Percentiles rank a stretch among this genome's conserved stretches.
These are phyloP conservation scores for Fusarium circinatum DNA, from an alignment of 2,329 filamentous ascomycete genomes.

Conservation along the genomic window DNA sequence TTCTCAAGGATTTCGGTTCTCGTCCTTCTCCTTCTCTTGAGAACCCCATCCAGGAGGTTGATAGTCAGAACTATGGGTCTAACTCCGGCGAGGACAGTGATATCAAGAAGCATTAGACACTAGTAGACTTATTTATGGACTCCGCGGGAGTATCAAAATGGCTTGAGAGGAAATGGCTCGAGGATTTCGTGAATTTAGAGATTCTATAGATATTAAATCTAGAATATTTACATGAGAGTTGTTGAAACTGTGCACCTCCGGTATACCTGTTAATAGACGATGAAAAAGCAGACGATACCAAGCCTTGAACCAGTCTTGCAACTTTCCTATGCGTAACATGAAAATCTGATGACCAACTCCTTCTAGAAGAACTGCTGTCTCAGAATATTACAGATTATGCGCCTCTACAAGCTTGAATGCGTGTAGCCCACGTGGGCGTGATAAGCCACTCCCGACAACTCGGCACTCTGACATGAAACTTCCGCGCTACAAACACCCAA, in stretches of 20 bases:
- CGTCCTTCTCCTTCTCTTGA: background rate
- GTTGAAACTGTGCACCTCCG: background rate
- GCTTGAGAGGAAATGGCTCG: background rate
- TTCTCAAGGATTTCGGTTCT: slow-evolving; percentile 60
- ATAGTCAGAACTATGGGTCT: slow-evolving; percentile 26
- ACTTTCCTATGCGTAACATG: too few relatives aligned
- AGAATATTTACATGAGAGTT: background rate
- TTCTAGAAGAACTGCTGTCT: background rate
- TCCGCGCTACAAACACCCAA: background rate
- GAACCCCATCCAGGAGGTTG: background rate
- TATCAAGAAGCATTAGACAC: slow-evolving; percentile 19
- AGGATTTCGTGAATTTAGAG: too few relatives aligned
- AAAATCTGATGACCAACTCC: too few relatives aligned
- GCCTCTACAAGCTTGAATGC: too few relatives aligned
- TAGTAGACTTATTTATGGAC: background rate
- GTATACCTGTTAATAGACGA: background rate
- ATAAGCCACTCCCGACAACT: background rate
- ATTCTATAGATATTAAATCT: background rate
- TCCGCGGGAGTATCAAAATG: background rate
- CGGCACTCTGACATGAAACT: slow-evolving; percentile 7
- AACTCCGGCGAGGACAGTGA: slow-evolving; percentile 38
- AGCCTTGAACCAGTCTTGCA: too few relatives aligned
- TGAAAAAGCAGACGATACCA: background rate
- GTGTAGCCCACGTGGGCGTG: background rate
- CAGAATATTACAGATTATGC: background rate